Conservation (phyloP, 1,139 yeast species). For the Zygosaccharomyces sapae region DNA sequence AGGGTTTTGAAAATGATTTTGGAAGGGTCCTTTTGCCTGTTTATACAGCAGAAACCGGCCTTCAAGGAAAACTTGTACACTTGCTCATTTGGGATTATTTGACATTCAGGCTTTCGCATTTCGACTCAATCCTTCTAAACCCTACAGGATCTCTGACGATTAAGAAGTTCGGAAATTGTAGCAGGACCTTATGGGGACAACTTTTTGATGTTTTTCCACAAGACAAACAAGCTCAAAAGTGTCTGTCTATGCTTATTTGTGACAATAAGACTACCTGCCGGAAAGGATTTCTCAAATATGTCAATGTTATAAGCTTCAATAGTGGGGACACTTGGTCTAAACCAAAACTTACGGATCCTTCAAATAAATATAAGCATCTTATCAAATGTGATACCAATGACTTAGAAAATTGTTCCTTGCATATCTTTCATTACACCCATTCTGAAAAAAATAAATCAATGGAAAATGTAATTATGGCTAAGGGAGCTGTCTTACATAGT, state of each 20-base stretch:
- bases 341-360: constrained; percentile 45
- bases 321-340: constrained; percentile 63
- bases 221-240: not conserved
- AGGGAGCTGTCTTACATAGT: not conserved
- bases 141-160: not conserved
- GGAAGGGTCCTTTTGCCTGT: constrained; percentile 7
- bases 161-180: not conserved
- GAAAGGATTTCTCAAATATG: not conserved
- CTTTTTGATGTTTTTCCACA: not conserved
- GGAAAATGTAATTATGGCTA: constrained; percentile 2
- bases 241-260: not conserved
- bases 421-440: constrained; percentile 23
- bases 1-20: constrained; percentile 3
- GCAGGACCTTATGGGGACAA: not conserved
- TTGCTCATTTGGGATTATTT: constrained; percentile 8
- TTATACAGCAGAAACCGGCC: constrained; percentile 4
- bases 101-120: not conserved
- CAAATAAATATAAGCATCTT: constrained; percentile 41
- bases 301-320: constrained; percentile 39
- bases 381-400: constrained; percentile 53
- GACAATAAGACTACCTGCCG: not conserved
- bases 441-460: constrained; percentile 1
- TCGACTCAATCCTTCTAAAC: not conserved
- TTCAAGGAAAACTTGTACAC: not conserved
- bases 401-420: constrained; percentile 48